Evolutionary conservation across 768 basidiomycete genomes (phyloP), one percentile per base, ranked within the genome.

Genomic region (Collybia mongolica): DNA sequence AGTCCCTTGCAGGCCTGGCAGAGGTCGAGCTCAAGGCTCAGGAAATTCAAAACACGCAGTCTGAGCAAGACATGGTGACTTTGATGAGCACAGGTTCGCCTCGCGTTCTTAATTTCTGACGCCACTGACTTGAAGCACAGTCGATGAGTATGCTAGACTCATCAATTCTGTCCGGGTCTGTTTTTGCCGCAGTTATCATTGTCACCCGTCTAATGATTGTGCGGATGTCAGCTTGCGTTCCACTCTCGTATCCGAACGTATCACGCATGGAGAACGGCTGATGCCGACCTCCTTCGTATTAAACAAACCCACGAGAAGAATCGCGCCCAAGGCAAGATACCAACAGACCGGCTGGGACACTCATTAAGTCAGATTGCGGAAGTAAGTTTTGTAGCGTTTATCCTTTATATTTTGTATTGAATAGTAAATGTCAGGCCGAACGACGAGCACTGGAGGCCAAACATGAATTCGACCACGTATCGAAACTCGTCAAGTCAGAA

Each of bases 111-210:
- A 18, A 46, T 22, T 49, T 15, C 22, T 14, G 42, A 39, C 17
- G 3, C 23, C 45, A 35, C 44, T 44, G 15, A 26, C 20, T 18
- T 53, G 14, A 8, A 48, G 71, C 49, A 7, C 48, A 72, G 91
- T 83, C 41, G 96, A 98, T 61, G 94, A 97, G 67, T 98, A 98
- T 63, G 82, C 93, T n/a, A 78, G 96, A 45, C 75, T 98, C 46
- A 90, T 96, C 54, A 84, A 81, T 58, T 91, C 89, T 49, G 93
- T 95, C 46, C 78, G 91, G 53, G 91, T 91, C 64, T 47, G 89
- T 72, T 5, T 39, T 19, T 20, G 6, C 6, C 8, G 20, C 36
- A 9, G 23, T 48, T 47, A 6, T 11, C 2, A 39, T 39, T 20
- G 1, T 32, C 11, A 11, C 32, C 3, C 32, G 17, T 22, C 48